Evolutionary conservation across 306 rosid genomes (phyloP).

Genomic region (Aeschynomene evenia): DNA sequence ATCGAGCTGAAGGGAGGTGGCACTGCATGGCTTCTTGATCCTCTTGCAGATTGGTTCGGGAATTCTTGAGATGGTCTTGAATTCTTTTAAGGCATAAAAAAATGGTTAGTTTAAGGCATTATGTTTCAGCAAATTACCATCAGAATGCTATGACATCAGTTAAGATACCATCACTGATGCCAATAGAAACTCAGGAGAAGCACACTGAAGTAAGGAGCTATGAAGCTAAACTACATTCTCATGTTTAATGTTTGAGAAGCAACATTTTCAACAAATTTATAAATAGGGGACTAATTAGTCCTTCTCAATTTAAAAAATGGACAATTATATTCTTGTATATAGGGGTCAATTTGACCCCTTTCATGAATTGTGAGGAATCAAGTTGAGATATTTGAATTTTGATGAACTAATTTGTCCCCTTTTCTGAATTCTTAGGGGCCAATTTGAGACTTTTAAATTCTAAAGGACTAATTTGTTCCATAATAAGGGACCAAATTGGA

Average conservation of each 20-base stretch:
- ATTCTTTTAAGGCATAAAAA: constrained; percentile 26
- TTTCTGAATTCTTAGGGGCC: too few species aligned
- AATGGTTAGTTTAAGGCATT: neutral
- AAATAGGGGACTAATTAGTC: neutral
- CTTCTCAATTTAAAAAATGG: neutral
- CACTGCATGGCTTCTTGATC: constrained; percentile 49
- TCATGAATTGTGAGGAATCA: too few species aligned
- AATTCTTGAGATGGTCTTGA: constrained; percentile 51
- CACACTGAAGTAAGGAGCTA: neutral
- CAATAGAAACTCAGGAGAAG: neutral
- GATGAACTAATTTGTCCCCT: too few species aligned
- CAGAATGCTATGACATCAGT: neutral
- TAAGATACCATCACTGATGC: neutral
- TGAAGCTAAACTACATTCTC: neutral
- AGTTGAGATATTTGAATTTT: too few species aligned
- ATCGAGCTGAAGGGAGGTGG: constrained; percentile 52
- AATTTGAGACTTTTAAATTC: too few species aligned
- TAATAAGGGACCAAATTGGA: too few species aligned
- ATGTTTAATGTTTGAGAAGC: neutral
- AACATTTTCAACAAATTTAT: neutral
- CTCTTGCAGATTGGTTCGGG: constrained; percentile 47
- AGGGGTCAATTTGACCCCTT: too few species aligned
- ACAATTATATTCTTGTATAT: neutral
- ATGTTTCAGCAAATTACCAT: neutral
- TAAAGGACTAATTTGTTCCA: too few species aligned